Conservation (phyloP, 805 yeast genomes). For the Yarrowia hollandica region DNA sequence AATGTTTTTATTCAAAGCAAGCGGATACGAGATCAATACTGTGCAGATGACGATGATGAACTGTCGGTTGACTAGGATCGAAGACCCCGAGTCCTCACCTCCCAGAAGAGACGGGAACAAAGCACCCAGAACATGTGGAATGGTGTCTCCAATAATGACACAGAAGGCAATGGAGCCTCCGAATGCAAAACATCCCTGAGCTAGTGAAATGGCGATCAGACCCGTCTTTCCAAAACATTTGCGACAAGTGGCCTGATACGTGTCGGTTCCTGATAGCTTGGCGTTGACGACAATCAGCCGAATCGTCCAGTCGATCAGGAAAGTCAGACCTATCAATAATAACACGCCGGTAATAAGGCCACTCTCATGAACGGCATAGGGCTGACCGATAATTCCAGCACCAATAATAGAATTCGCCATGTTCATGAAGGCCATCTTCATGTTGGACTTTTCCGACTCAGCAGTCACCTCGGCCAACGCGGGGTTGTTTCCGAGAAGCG, state of each 20-base stretch:
- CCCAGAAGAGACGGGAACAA: constrained; percentile 50
- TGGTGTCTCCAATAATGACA: constrained; percentile 90
- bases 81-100: constrained; percentile 41
- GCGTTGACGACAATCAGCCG: constrained; percentile 76
- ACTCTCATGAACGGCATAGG: constrained; percentile 78
- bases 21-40: constrained; percentile 73
- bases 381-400: constrained; percentile 94
- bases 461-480: constrained; percentile 6
- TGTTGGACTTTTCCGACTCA: constrained; percentile 48
- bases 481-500: constrained; percentile 14
- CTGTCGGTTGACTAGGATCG: constrained; percentile 62
- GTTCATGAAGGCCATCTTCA: constrained; percentile 92
- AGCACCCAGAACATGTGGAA: constrained; percentile 81
- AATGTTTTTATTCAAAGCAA: constrained; percentile 77
- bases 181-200: constrained; percentile 87
- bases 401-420: constrained; percentile 95
- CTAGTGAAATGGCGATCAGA: constrained; percentile 59
- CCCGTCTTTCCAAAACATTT: constrained; percentile 78
- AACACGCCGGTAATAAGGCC: constrained; percentile 76
- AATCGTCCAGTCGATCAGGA: constrained; percentile 85
- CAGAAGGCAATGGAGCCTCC: constrained; percentile 95
- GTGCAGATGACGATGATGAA: constrained; percentile 71
- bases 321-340: constrained; percentile 58
- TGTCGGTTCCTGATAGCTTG: constrained; percentile 67
- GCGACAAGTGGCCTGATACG: constrained; percentile 83